phyloP scores from a whole-genome alignment of 164 flowering plant genomes.

The Tetrastigma voinierianum region DNA sequence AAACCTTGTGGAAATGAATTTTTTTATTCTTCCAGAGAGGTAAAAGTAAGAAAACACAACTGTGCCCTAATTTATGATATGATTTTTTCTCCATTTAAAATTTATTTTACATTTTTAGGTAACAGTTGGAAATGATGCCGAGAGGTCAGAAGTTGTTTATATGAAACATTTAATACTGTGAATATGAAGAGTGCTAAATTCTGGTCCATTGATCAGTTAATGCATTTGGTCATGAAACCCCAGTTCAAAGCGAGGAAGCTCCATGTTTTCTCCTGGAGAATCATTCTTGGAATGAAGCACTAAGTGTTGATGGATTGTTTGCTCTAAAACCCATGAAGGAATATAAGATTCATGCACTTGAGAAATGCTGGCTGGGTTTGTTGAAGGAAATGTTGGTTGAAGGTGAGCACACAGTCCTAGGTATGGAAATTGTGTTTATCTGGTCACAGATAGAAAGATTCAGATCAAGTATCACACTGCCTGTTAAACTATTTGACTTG shows the following conservation, averaged over 20 bases:
- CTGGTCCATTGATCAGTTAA: slow-evolving; percentile 32
- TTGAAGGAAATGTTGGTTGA: slow-evolving; percentile 15
- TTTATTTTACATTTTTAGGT: slow-evolving; percentile 32
- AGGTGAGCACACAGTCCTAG: slow-evolving; percentile 18
- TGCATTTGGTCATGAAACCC: slow-evolving; percentile 43
- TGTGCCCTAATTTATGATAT: neutral
- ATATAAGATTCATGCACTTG: slow-evolving; percentile 11
- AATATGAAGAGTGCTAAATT: slow-evolving; percentile 38
- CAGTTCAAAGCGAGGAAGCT: slow-evolving; percentile 57
- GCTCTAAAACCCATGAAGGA: slow-evolving; percentile 28
- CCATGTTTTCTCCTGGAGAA: slow-evolving; percentile 91
- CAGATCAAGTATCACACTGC: slow-evolving; percentile 59
- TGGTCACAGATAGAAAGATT: slow-evolving; percentile 22
- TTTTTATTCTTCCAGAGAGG: slow-evolving; percentile 20
- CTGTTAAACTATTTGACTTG: slow-evolving; percentile 82
- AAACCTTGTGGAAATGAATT: slow-evolving; percentile 21
- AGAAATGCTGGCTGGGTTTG: slow-evolving; percentile 12
- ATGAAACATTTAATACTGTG: slow-evolving; percentile 12
- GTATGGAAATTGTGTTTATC: slow-evolving; percentile 22
- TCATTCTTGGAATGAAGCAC: slow-evolving; percentile 94
- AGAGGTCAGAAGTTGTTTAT: no score
- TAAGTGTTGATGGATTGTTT: slow-evolving; percentile 79
- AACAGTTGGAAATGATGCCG: slow-evolving; percentile 10
- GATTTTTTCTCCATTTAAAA: neutral
- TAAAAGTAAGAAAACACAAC: neutral